These are phyloP conservation scores for Ammopiptanthus mongolicus DNA, from an alignment of 306 rosid species.

Conservation along the genomic window DNA sequence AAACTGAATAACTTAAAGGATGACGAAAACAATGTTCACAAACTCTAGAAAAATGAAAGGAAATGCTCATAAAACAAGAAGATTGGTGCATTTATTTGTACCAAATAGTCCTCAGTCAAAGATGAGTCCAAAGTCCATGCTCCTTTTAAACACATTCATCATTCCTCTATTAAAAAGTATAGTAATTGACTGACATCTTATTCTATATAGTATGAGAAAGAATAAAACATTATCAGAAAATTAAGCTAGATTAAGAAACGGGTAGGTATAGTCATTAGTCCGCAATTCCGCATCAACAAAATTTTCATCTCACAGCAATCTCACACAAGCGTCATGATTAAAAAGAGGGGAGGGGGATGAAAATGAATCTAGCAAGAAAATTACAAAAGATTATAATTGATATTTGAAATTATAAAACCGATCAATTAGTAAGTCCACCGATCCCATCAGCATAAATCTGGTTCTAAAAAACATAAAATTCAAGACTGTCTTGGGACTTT, in stretches of 20 bases:
- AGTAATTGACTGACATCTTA: not conserved
- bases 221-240: not conserved
- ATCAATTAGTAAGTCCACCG: not conserved
- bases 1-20: slow-evolving; percentile 6
- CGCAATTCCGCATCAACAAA: not conserved
- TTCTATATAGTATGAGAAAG: not conserved
- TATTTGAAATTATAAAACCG: not conserved
- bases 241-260: slow-evolving; percentile 1
- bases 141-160: not conserved
- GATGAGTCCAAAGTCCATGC: not conserved
- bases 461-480: not conserved
- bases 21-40: not conserved
- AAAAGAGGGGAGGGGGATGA: not conserved
- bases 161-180: not conserved
- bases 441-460: slow-evolving; percentile 4
- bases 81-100: slow-evolving; percentile 1
- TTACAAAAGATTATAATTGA: not conserved
- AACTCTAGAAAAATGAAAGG: slow-evolving; percentile 15
- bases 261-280: not conserved
- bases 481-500: not conserved
- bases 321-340: not conserved
- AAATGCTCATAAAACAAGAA: slow-evolving; percentile 10
- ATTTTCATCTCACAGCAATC: not conserved
- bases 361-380: not conserved
- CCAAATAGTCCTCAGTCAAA: not conserved